Evolutionary conservation across 768 basidiomycete genomes (phyloP).

Genomic region (Cubamyces sp.): DNA sequence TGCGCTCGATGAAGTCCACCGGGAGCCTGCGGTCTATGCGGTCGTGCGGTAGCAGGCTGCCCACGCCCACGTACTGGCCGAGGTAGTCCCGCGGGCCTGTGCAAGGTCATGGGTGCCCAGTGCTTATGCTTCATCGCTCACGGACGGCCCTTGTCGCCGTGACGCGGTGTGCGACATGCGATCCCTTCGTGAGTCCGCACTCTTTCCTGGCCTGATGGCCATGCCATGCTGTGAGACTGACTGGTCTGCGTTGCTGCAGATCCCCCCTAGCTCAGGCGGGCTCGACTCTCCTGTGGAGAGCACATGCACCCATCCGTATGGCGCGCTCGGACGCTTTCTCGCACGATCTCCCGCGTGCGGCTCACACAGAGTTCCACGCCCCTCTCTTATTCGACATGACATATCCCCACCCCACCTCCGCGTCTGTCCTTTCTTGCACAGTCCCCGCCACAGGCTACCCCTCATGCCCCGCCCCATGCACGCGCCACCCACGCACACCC

Average conservation of each 20-base stretch:
- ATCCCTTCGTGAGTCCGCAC: slow-evolving; percentile 4
- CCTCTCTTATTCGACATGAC: neutral
- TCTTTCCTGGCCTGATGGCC: neutral
- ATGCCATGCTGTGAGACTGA: neutral
- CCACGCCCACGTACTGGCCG: slow-evolving; percentile 25
- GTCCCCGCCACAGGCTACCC: neutral
- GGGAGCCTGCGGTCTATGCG: slow-evolving; percentile 33
- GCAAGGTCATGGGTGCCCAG: too few species aligned
- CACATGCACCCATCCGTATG: neutral
- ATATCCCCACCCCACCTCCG: neutral
- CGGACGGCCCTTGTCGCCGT: neutral
- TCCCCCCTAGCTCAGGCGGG: neutral
- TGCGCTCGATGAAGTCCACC: slow-evolving; percentile 34
- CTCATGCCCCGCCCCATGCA: slow-evolving; percentile 4
- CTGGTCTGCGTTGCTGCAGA: neutral
- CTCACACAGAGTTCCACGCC: too few species aligned
- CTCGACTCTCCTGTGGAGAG: neutral
- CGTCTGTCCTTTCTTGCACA: neutral
- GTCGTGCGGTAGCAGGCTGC: slow-evolving; percentile 36
- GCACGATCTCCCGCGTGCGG: neutral
- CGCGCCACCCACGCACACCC: neutral
- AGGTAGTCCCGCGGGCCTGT: slow-evolving; percentile 12
- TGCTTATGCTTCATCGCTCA: too few species aligned
- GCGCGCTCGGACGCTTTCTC: neutral
- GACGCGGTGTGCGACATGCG: slow-evolving; percentile 1